These are phyloP conservation scores for Neurospora sp. DNA, from an alignment of 2,329 filamentous ascomycete species.

Conservation along the genomic window DNA sequence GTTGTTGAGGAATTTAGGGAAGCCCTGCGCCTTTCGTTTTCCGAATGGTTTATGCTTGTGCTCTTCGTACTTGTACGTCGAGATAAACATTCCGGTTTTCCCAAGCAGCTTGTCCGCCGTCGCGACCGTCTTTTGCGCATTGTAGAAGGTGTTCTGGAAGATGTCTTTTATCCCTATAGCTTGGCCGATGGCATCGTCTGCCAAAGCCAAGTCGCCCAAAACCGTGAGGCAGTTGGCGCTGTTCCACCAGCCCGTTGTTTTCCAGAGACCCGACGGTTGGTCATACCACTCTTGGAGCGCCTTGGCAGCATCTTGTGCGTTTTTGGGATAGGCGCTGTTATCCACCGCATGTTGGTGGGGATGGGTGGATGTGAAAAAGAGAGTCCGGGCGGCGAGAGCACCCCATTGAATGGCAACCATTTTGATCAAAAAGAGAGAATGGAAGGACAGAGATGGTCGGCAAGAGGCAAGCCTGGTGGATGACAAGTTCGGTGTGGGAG, in stretches of 20 bases:
- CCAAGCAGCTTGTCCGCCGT: conserved; percentile 29
- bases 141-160: conserved; percentile 35
- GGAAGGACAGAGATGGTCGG: background rate
- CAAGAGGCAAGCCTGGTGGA: background rate
- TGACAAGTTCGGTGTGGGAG: background rate
- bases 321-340: conserved; percentile 22
- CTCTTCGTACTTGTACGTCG: conserved; percentile 25
- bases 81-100: conserved; percentile 26
- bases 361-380: conserved; percentile 9
- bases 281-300: conserved; percentile 55
- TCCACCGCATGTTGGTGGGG: conserved; percentile 4
- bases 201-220: conserved; percentile 43
- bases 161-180: conserved; percentile 29
- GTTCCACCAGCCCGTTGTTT: conserved; percentile 64
- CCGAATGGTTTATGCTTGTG: conserved; percentile 8
- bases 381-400: conserved; percentile 16
- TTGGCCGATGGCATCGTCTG: conserved; percentile 26
- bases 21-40: conserved; percentile 23
- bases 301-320: conserved; percentile 25
- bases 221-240: conserved; percentile 56
- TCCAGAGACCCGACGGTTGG: conserved; percentile 49
- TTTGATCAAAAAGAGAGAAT: conserved; percentile 1
- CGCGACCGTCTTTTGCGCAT: conserved; percentile 32
- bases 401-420: conserved; percentile 18
- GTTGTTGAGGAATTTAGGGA: conserved; percentile 40